Evolutionary conservation across 2,329 filamentous ascomycete genomes (phyloP).

Genomic region (Shiraia sp.): DNA sequence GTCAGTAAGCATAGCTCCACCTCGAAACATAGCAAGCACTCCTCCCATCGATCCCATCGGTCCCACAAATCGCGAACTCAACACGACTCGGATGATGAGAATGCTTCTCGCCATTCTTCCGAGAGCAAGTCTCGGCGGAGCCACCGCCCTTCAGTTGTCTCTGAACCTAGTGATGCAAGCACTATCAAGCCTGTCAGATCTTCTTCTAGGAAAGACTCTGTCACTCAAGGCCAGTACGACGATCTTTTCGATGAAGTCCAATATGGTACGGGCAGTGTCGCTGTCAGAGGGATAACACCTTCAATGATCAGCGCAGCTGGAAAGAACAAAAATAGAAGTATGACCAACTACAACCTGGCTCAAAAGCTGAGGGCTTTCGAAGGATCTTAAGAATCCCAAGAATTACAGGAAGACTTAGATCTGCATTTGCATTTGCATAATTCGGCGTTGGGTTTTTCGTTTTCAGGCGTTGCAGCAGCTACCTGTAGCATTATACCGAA

Average conservation of each 20-base stretch:
- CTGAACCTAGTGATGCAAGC: slow-evolving; percentile 41
- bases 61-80: slow-evolving; percentile 28
- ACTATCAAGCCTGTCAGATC: slow-evolving; percentile 35
- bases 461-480: no score
- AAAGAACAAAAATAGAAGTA: slow-evolving; percentile 41
- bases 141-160: slow-evolving; percentile 26
- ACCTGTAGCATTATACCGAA: no score
- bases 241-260: slow-evolving; percentile 31
- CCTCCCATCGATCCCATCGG: slow-evolving; percentile 23
- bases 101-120: slow-evolving; percentile 8
- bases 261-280: slow-evolving; percentile 38
- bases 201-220: slow-evolving; percentile 36
- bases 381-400: slow-evolving; percentile 3
- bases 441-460: neutral
- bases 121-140: slow-evolving; percentile 17
- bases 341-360: slow-evolving; percentile 38
- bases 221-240: slow-evolving; percentile 34
- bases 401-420: neutral
- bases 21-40: slow-evolving; percentile 31
- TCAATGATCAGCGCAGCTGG: slow-evolving; percentile 42
- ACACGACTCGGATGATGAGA: slow-evolving; percentile 21
- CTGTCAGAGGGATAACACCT: slow-evolving; percentile 42
- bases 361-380: slow-evolving; percentile 39
- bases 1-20: slow-evolving; percentile 34
- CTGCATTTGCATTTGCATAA: slow-evolving; percentile 1